Percentiles rank a stretch among this genome's conserved stretches.
phyloP scores from a whole-genome alignment of 1,139 yeast species.

The Groenewaldozyma auringiensis region DNA sequence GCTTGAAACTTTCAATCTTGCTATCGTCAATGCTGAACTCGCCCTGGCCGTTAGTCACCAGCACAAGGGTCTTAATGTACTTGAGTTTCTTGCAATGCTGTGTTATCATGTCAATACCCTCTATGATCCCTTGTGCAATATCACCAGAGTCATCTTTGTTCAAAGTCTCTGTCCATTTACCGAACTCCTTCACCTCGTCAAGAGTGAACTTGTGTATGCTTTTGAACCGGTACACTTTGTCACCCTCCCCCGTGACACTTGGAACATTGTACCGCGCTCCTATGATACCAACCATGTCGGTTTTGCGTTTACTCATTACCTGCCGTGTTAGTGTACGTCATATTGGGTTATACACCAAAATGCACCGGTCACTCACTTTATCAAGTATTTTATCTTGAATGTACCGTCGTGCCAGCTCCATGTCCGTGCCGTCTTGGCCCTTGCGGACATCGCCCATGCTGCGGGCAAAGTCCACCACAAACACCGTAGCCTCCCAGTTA shows the following conservation, averaged over 20 bases:
- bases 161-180: slow-evolving; percentile 2
- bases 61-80: slow-evolving; percentile 35
- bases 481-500: slow-evolving; percentile 42
- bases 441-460: slow-evolving; percentile 34
- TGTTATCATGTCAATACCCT: slow-evolving; percentile 30
- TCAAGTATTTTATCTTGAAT: slow-evolving; percentile 38
- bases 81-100: slow-evolving; percentile 31
- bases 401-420: slow-evolving; percentile 38
- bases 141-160: slow-evolving; percentile 21
- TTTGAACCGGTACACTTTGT: slow-evolving; percentile 8
- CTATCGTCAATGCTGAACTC: slow-evolving; percentile 14
- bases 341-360: not conserved
- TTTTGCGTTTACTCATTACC: slow-evolving; percentile 44
- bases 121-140: slow-evolving; percentile 26
- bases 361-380: slow-evolving; percentile 31
- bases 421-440: slow-evolving; percentile 26
- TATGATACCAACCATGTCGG: slow-evolving; percentile 47
- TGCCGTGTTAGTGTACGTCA: slow-evolving; percentile 3
- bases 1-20: slow-evolving; percentile 14
- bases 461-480: slow-evolving; percentile 46
- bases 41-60: slow-evolving; percentile 39
- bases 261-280: slow-evolving; percentile 30
- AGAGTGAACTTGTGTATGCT: slow-evolving; percentile 10
- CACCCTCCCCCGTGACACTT: slow-evolving; percentile 18
- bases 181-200: slow-evolving; percentile 3